phyloP scores from a whole-genome alignment of 768 basidiomycete genomes.

The Cubamyces sp. region DNA sequence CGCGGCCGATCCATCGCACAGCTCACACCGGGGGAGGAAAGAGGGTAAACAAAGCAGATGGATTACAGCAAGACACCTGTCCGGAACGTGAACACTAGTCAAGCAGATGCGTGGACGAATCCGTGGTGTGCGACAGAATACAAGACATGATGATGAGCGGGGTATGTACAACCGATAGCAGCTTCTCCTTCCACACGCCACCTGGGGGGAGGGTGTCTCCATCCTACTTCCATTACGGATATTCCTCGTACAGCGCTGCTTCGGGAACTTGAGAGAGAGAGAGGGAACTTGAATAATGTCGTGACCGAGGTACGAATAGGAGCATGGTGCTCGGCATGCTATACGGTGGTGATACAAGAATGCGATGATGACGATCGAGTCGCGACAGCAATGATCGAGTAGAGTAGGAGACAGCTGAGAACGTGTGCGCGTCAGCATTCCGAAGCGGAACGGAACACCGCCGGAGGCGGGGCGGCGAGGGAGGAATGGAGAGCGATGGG shows the following conservation, averaged over 20 bases:
- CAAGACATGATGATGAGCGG: constrained; percentile 21
- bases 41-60: constrained; percentile 11
- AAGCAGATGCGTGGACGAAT: constrained; percentile 16
- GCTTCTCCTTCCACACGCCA: constrained; percentile 15
- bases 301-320: constrained; percentile 24
- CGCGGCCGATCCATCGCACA: not conserved
- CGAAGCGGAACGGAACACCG: constrained; percentile 10
- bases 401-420: constrained; percentile 22
- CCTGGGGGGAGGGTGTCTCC: not conserved
- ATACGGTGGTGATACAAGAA: constrained; percentile 35
- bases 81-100: not conserved
- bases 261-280: constrained; percentile 4
- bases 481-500: constrained; percentile 15
- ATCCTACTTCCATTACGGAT: constrained; percentile 17
- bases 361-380: constrained; percentile 27
- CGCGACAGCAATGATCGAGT: constrained; percentile 27
- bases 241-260: constrained; percentile 23
- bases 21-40: not conserved
- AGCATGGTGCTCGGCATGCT: constrained; percentile 22
- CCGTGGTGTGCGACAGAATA: constrained; percentile 21
- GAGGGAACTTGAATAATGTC: constrained; percentile 21
- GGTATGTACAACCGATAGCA: constrained; percentile 30
- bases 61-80: constrained; percentile 7
- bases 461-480: constrained; percentile 4
- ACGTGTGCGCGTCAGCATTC: constrained; percentile 22